Evolutionary conservation across 2,329 filamentous ascomycete genomes (phyloP).

Genomic region (Exophiala aquamarina): DNA sequence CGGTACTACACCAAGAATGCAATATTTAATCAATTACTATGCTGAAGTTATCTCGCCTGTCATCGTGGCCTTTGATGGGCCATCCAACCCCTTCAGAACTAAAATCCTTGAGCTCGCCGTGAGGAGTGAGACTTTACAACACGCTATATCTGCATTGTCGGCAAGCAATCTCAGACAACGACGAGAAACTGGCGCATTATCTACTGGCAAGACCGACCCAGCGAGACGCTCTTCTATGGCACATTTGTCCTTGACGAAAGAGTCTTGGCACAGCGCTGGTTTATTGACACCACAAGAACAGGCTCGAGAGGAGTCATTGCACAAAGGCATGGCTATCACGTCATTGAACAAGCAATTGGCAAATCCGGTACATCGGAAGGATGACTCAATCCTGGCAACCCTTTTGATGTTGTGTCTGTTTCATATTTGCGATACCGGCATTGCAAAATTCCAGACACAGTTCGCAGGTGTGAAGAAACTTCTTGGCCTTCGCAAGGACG

Average conservation of each 20-base stretch:
- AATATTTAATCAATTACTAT: conserved; percentile 91
- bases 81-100: conserved; percentile 79
- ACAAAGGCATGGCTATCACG: conserved; percentile 80
- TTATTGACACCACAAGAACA: conserved; percentile 57
- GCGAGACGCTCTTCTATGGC: conserved; percentile 50
- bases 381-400: conserved; percentile 85
- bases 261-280: conserved; percentile 39
- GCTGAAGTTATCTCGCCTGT: conserved; percentile 88
- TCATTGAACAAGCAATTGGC: conserved; percentile 82
- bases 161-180: conserved; percentile 88
- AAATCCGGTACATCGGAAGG: conserved; percentile 70
- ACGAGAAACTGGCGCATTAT: conserved; percentile 56
- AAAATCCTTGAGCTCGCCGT: conserved; percentile 78
- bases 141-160: conserved; percentile 85
- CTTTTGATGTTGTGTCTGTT: conserved; percentile 87
- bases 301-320: conserved; percentile 74
- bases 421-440: conserved; percentile 88
- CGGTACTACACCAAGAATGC: conserved; percentile 71
- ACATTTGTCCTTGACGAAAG: conserved; percentile 43
- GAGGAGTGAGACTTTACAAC: conserved; percentile 78
- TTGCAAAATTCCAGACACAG: conserved; percentile 90
- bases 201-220: conserved; percentile 53
- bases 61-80: conserved; percentile 86
- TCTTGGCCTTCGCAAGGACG: conserved; percentile 69
- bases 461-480: conserved; percentile 92